Conservation (phyloP, 2,329 filamentous ascomycete genomes). For the Diaporthe capsici region DNA sequence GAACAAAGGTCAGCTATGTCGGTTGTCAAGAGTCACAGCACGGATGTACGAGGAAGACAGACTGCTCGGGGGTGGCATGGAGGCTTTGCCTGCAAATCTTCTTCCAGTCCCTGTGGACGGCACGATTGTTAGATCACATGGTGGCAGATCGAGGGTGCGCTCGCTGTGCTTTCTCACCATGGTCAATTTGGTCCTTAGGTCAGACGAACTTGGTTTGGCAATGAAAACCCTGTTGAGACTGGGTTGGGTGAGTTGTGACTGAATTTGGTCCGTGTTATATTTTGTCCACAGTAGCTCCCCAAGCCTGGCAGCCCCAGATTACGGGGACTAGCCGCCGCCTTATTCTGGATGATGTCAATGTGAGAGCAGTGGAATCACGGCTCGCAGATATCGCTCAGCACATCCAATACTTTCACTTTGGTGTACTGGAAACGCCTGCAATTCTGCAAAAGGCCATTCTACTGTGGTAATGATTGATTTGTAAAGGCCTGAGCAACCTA, state of each 20-base stretch:
- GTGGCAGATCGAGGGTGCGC: not conserved
- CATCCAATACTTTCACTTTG: not conserved
- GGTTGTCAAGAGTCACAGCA: not conserved
- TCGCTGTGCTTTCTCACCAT: conserved; percentile 37
- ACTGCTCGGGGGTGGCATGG: conserved; percentile 90
- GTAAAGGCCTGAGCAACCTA: not conserved
- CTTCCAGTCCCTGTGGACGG: conserved; percentile 64
- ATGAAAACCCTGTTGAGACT: conserved; percentile 11
- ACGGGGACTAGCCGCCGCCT: conserved; percentile 13
- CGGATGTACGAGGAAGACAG: conserved; percentile 53
- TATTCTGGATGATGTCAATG: conserved; percentile 30
- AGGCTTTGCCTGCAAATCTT: conserved; percentile 80
- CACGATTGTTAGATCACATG: not conserved
- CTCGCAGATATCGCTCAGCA: not conserved
- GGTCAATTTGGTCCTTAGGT: not conserved
- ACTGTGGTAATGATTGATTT: not conserved
- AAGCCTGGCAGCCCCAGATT: conserved; percentile 18
- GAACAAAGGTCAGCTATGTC: conserved; percentile 4
- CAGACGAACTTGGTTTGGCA: not conserved
- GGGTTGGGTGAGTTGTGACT: conserved; percentile 9
- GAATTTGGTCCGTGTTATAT: conserved; percentile 24
- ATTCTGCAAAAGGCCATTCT: not conserved
- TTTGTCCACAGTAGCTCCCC: conserved; percentile 16
- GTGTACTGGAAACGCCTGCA: not conserved
- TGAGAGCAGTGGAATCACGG: not conserved